Percentiles rank a stretch among this genome's conserved stretches.
These are phyloP conservation scores for Mortierella sp. DNA, from an alignment of 371 early-diverging fungal species.

Conservation along the genomic window DNA sequence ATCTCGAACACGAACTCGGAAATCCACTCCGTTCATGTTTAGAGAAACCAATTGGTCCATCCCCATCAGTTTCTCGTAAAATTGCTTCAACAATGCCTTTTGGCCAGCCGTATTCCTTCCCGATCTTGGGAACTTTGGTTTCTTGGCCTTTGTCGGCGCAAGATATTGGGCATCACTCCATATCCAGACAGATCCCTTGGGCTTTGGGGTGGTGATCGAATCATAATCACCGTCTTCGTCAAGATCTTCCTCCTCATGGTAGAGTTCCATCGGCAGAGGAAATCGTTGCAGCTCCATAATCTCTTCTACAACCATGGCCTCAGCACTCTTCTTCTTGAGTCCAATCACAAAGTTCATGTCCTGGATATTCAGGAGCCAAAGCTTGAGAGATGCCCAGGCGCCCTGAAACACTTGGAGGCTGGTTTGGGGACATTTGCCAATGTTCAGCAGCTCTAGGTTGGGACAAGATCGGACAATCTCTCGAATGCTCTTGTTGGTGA, in stretches of 20 bases:
- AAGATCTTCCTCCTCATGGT: neutral
- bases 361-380: constrained; percentile 9
- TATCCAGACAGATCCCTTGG: too few species aligned
- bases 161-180: too few species aligned
- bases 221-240: constrained; percentile 7
- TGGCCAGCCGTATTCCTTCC: too few species aligned
- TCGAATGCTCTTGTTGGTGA: constrained; percentile 20
- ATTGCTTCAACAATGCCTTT: too few species aligned
- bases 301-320: constrained; percentile 4
- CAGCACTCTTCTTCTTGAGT: neutral
- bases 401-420: constrained; percentile 22
- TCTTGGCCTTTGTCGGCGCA: too few species aligned
- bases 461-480: constrained; percentile 33
- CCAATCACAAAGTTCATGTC: constrained; percentile 1
- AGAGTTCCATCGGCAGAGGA: neutral
- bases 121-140: too few species aligned
- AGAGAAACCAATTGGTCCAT: neutral
- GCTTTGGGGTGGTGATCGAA: neutral
- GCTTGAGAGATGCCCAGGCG: constrained; percentile 18
- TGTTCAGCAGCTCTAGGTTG: constrained; percentile 5
- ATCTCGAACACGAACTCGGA: constrained; percentile 22
- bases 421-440: neutral
- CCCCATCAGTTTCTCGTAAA: too few species aligned
- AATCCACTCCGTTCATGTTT: constrained; percentile 16
- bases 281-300: constrained; percentile 1